A percentile compares a stretch with the other conserved stretches of the same genome.
phyloP scores from a whole-genome alignment of 2,329 filamentous ascomycete species.

The Ceratocystis alfenasii region DNA sequence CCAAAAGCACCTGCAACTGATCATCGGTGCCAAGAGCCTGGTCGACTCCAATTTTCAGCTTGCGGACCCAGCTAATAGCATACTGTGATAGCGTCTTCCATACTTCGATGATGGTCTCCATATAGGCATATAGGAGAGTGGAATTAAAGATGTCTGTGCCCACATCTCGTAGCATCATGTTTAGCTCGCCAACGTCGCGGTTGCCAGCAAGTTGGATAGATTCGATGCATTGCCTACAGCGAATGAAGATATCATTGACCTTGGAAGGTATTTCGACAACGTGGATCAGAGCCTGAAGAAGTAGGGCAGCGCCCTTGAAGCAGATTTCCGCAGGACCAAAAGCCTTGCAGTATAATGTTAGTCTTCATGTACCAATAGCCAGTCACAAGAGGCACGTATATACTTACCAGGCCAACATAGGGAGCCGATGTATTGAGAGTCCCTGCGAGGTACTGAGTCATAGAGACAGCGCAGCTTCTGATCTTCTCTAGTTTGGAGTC shows the following conservation, averaged over 20 bases:
- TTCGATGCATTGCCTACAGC: slow-evolving; percentile 7
- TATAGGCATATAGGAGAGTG: slow-evolving; percentile 6
- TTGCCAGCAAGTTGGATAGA: not conserved
- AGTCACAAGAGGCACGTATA: not conserved
- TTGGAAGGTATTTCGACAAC: slow-evolving; percentile 6
- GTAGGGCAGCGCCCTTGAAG: slow-evolving; percentile 13
- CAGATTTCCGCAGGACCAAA: slow-evolving; percentile 15
- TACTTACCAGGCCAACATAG: slow-evolving; percentile 9
- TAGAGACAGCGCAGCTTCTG: not conserved
- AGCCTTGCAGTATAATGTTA: not conserved
- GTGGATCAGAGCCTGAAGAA: slow-evolving; percentile 8
- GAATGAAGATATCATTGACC: slow-evolving; percentile 5
- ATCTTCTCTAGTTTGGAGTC: not conserved
- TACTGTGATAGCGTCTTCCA: slow-evolving; percentile 6
- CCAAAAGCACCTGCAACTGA: not conserved
- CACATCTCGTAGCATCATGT: not conserved
- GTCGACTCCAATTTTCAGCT: not conserved
- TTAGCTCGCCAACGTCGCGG: not conserved
- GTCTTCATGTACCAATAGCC: not conserved
- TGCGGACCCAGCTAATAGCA: slow-evolving; percentile 3
- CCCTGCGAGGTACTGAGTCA: not conserved
- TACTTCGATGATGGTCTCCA: slow-evolving; percentile 12
- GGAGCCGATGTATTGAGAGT: slow-evolving; percentile 4
- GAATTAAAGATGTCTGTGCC: slow-evolving; percentile 10
- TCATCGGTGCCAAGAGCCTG: not conserved